Conservation (phyloP, 2,329 filamentous ascomycete species). For the Pyrenochaeta sp. region DNA sequence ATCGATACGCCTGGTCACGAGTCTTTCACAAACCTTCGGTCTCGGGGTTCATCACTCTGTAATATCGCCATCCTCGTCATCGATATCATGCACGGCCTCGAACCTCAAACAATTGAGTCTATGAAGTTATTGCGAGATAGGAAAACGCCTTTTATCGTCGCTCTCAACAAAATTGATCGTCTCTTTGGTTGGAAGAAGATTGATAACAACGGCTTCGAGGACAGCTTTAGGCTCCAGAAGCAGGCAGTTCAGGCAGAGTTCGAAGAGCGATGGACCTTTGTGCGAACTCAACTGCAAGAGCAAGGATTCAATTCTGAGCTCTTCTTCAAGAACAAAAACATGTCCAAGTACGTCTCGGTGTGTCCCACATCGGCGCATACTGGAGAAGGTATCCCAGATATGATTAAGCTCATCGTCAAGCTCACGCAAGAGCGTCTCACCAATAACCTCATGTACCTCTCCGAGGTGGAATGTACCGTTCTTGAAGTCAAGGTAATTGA, state of each 20-base stretch:
- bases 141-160: constrained; percentile 98
- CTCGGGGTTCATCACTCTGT: constrained; percentile 95
- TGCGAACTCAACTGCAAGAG: constrained; percentile 92
- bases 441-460: constrained; percentile 95
- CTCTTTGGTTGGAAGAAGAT: constrained; percentile 99
- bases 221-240: constrained; percentile 87
- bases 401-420: constrained; percentile 93
- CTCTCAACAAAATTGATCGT: constrained; percentile 99
- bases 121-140: constrained; percentile 92
- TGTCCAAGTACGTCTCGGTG: constrained; percentile 93
- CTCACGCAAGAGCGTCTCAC: constrained; percentile 98
- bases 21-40: constrained; percentile 98
- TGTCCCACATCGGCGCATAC: constrained; percentile 97
- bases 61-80: constrained; percentile 99
- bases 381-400: constrained; percentile 98
- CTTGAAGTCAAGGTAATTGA: constrained; percentile 99
- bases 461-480: constrained; percentile 96
- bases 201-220: constrained; percentile 97
- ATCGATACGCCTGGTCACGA: constrained; percentile 99
- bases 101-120: constrained; percentile 96
- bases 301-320: constrained; percentile 98
- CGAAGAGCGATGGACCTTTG: constrained; percentile 85
- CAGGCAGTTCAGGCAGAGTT: constrained; percentile 96
- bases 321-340: constrained; percentile 97
- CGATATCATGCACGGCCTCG: constrained; percentile 99